Base-by-base conservation (phyloP, 352 stramenopile species). In the Pythium sp. region DNA sequence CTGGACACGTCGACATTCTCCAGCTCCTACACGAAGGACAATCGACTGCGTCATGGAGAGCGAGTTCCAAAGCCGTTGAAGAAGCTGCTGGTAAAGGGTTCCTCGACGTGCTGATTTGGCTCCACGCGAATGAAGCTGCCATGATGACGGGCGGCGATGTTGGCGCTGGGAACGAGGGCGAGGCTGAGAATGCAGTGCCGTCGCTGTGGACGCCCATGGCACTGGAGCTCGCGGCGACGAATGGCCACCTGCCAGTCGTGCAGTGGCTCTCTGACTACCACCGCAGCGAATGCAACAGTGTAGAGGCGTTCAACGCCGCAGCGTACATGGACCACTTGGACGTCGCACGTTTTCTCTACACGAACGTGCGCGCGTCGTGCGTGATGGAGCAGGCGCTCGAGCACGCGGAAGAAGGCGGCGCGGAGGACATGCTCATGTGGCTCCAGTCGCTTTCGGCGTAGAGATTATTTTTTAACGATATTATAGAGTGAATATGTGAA, bases 271-370 rank as follows among this genome's bases (percentile, higher is more conserved):
- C 81, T 0, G 69, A 81, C 63, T 64, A 90, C 65, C 79, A 82
- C 62, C 69, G 70, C 63, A 67, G 77, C 58, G 75, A 79, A 41
- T 88, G 78, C 72, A 65, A 70, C 62, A 78, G 72, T 36, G 72
- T 79, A 46, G 83, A 91, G 32, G 81, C 79, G 12, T 80, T 91
- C 60, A 91, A 89, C 60, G 81, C 81, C 7, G 83, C 83, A 1
- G 75, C 72, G 64, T 91, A 91, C 71, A 91, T 91, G 83, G 83
- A 91, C 65, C 81, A 91, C 65, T 22, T 90, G 26, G 79, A 84
- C 49, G 68, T 91, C 49, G 78, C 66, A 22, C 79, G 80, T 62
- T 86, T 85, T 32, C 71, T 91, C 5, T 80, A 85, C 66, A 47
- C 68, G 9, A 60, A 80, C 43, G 66, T 84, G 28, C 81, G 78